Evolutionary conservation across 352 stramenopile species (phyloP).

Genomic region (Phytophthora melonis): DNA sequence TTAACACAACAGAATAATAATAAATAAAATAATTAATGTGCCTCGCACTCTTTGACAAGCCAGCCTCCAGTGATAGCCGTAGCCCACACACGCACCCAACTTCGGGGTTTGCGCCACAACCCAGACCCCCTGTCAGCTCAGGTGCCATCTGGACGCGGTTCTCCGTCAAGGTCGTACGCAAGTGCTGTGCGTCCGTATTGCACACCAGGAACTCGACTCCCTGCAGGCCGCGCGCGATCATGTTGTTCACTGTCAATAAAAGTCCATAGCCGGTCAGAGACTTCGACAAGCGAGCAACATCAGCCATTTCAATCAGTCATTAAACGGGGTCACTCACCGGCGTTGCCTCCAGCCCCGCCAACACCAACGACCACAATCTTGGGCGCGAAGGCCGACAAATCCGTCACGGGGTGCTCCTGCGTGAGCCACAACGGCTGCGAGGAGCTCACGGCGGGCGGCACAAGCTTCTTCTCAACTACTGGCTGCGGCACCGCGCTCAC

Average conservation of each 20-base stretch:
- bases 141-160: slow-evolving; percentile 92
- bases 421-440: slow-evolving; percentile 83
- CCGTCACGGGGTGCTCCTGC: slow-evolving; percentile 64
- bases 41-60: background rate
- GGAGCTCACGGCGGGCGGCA: slow-evolving; percentile 56
- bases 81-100: slow-evolving; percentile 53
- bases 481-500: slow-evolving; percentile 11
- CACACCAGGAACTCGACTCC: slow-evolving; percentile 91
- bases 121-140: slow-evolving; percentile 84
- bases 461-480: slow-evolving; percentile 41
- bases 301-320: background rate
- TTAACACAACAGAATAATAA: slow-evolving; percentile 4
- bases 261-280: background rate
- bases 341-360: slow-evolving; percentile 89
- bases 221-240: slow-evolving; percentile 86
- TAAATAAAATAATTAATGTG: background rate
- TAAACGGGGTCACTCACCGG: slow-evolving; percentile 44
- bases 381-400: slow-evolving; percentile 81
- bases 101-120: slow-evolving; percentile 85
- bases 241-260: slow-evolving; percentile 82
- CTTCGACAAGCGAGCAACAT: background rate
- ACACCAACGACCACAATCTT: slow-evolving; percentile 91
- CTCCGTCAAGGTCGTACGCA: slow-evolving; percentile 91
- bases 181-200: slow-evolving; percentile 93
- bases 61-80: background rate